Conservation (phyloP, 2,329 filamentous ascomycete species). For the Penicillium sp. region DNA sequence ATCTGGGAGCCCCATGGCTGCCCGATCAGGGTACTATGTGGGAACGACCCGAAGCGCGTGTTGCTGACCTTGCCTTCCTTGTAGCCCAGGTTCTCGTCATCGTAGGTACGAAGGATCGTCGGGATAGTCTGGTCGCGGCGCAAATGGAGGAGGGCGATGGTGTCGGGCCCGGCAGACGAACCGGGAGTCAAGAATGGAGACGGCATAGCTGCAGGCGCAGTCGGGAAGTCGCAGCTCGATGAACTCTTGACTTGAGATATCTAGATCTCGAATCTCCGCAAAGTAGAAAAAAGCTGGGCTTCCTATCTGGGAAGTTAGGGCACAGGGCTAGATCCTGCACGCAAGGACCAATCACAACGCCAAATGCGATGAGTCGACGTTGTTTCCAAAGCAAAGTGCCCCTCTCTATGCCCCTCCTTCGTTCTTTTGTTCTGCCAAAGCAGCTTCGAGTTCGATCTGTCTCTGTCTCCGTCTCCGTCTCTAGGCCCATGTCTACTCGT, state of each 20-base stretch:
- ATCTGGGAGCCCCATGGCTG: constrained; percentile 90
- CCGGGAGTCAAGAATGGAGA: constrained; percentile 79
- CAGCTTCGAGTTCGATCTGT: constrained; percentile 19
- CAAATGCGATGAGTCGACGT: constrained; percentile 14
- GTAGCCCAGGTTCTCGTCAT: constrained; percentile 64
- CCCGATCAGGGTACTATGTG: constrained; percentile 69
- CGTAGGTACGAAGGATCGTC: constrained; percentile 60
- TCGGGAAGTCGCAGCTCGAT: neutral
- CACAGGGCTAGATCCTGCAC: constrained; percentile 15
- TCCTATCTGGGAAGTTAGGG: constrained; percentile 23
- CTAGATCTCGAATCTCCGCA: constrained; percentile 7
- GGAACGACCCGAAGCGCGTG: constrained; percentile 88
- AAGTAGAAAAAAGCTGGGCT: constrained; percentile 17
- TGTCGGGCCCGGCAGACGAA: constrained; percentile 55
- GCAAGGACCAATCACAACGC: constrained; percentile 21
- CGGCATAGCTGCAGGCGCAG: constrained; percentile 27
- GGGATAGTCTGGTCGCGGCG: constrained; percentile 81
- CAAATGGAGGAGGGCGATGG: constrained; percentile 78
- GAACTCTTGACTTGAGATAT: neutral
- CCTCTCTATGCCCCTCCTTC: constrained; percentile 19
- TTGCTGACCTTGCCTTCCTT: constrained; percentile 75
- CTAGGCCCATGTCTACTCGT: constrained; percentile 30
- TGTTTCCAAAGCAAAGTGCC: neutral
- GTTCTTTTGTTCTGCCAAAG: constrained; percentile 19
- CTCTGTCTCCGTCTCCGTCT: neutral